A percentile compares a stretch with the other conserved stretches of the same genome.
These are phyloP conservation scores for Cadophora sp. DNA, from an alignment of 2,329 filamentous ascomycete genomes.

Conservation along the genomic window DNA sequence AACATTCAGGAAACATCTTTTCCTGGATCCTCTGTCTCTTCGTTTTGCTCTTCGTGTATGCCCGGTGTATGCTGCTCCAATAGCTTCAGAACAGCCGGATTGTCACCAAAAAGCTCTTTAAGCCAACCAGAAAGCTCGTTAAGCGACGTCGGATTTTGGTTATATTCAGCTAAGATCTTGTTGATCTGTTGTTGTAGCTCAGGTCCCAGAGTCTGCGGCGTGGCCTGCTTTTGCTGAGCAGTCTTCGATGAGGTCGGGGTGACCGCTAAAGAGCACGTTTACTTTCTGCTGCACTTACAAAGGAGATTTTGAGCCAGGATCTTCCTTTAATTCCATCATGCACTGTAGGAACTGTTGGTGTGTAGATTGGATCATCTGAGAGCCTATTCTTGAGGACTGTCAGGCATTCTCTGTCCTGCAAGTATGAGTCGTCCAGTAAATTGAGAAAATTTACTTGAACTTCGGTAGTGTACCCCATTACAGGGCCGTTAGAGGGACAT, in stretches of 20 bases:
- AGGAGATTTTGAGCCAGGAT: neutral
- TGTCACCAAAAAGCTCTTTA: neutral
- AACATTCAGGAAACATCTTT: neutral
- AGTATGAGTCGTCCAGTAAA: neutral
- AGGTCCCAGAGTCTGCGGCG: neutral
- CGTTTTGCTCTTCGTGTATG: neutral
- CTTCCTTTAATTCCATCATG: neutral
- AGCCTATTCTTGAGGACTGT: neutral
- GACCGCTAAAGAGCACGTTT: neutral
- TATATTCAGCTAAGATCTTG: neutral
- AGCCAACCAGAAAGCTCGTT: neutral
- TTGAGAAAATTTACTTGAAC: neutral
- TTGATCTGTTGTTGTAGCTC: neutral
- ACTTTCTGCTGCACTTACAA: neutral
- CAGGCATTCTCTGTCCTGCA: neutral
- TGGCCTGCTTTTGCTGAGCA: neutral
- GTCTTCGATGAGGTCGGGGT: neutral
- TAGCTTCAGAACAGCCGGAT: neutral
- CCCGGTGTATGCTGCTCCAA: neutral
- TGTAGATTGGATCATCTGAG: neutral
- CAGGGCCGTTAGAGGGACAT: neutral
- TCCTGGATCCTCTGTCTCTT: neutral
- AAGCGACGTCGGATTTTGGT: neutral
- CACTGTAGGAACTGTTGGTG: neutral
- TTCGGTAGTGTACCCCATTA: neutral